Percentiles rank a stretch among this genome's conserved stretches.
Evolutionary conservation across 2,329 filamentous ascomycete genomes (phyloP).

Genomic region (Diaporthe vexans): DNA sequence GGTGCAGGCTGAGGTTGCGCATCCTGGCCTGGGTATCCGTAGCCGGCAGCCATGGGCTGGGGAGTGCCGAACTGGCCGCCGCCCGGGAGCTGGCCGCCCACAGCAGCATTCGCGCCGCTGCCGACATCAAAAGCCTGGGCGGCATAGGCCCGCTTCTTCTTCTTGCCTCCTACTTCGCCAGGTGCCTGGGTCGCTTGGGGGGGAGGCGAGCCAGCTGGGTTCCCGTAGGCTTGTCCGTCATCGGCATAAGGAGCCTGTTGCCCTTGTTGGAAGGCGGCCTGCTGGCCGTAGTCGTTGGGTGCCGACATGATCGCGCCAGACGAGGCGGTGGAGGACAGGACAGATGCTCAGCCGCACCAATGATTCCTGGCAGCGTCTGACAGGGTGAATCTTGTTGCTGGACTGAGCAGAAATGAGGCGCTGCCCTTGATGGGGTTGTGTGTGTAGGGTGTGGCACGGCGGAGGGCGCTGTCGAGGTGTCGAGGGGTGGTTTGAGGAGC

Average conservation of each 20-base stretch:
- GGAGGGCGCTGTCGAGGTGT: slow-evolving; percentile 23
- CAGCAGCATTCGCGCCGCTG: slow-evolving; percentile 82
- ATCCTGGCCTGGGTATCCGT: slow-evolving; percentile 72
- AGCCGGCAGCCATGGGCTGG: slow-evolving; percentile 61
- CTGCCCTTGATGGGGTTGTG: slow-evolving; percentile 22
- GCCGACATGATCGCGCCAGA: slow-evolving; percentile 65
- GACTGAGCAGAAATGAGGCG: slow-evolving; percentile 6
- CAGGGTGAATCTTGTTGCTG: not conserved
- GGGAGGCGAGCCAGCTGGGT: slow-evolving; percentile 53
- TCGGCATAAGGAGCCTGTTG: slow-evolving; percentile 57
- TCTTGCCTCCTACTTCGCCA: slow-evolving; percentile 67
- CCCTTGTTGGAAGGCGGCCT: slow-evolving; percentile 57
- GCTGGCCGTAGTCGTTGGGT: slow-evolving; percentile 68
- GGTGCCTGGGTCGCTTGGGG: slow-evolving; percentile 50
- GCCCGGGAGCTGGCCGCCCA: slow-evolving; percentile 61
- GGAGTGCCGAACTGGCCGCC: slow-evolving; percentile 62
- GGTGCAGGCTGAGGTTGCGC: slow-evolving; percentile 54
- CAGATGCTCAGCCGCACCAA: slow-evolving; percentile 40
- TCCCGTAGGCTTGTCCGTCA: slow-evolving; percentile 53
- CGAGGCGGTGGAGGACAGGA: slow-evolving; percentile 42
- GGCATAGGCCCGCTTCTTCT: slow-evolving; percentile 96
- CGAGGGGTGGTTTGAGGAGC: slow-evolving; percentile 27
- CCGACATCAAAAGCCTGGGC: slow-evolving; percentile 95
- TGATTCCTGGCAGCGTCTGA: not conserved
- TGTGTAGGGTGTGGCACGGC: not conserved